Base-by-base conservation (phyloP, 1,284 basidiomycete species). In the Cryptococcus jaspeensis region DNA sequence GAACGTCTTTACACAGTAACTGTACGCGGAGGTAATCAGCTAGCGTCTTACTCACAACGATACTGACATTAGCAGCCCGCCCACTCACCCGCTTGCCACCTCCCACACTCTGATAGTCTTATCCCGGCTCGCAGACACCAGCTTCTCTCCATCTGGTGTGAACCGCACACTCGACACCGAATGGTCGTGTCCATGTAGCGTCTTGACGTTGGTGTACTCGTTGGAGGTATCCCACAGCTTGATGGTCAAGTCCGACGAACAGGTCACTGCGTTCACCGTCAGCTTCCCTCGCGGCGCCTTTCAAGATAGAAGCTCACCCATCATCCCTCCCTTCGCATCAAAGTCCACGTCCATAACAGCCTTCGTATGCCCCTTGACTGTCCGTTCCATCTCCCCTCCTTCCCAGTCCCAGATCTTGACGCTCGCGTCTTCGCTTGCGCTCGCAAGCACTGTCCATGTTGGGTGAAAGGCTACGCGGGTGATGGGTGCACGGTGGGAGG, bases 331-430 rank as follows among this genome's bases (percentile, higher is more conserved):
- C 75, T 88, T 90, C 60, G 84, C 83, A 74, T 94, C 91, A 73
- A 89, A 95, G 70, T 92, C 89, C 49, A 91, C 85, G 75, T 93
- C 90, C 72, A 85, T 85, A 18, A 95, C 87, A 18, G 88, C 84
- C 72, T 90, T 91, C 38, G 92, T 94, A 79, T 95, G 92, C 0
- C 92, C 90, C 77, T 94, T 95, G 58, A 95, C 78, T 8, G 92
- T 94, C 58, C 89, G 79, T 74, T 95, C 92, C 69, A 93, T 89
- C 64, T 94, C 92, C 25, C 92, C 92, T 39, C 89, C 89, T 73
- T 95, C 92, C 91, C 92, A 95, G 72, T 95, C 92, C 91, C 92
- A 94, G 50, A 95, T 85, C 79, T 94, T 94, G 66, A 94, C 84
- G 2, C 86, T 91, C 38, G 88, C 82, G 71, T 95, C 92, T 70